A percentile compares a stretch with the other conserved stretches of the same genome.
Conservation (phyloP, 2,329 filamentous ascomycete genomes). For the Tothia fuscella region DNA sequence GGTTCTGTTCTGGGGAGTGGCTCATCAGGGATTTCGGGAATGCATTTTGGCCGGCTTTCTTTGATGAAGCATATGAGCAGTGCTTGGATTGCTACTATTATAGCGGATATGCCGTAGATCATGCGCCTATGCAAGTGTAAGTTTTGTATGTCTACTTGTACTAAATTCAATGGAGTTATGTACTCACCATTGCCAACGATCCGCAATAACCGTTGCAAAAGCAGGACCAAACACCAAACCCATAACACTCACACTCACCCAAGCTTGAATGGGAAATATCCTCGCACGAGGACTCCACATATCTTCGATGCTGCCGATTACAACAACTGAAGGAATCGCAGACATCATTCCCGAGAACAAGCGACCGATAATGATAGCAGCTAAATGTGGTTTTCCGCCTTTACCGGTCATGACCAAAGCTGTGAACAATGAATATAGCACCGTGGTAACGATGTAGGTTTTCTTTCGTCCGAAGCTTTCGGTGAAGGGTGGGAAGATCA, state of each 20-base stretch:
- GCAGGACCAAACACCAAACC: too few relatives aligned
- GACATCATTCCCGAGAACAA: not conserved
- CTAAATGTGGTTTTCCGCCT: not conserved
- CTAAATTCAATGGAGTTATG: too few relatives aligned
- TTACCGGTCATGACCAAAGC: not conserved
- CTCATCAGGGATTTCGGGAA: not conserved
- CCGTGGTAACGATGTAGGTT: not conserved
- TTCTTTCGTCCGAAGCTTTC: not conserved
- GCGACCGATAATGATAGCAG: not conserved
- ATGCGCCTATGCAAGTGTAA: too few relatives aligned
- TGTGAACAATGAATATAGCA: not conserved
- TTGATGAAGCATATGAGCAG: too few relatives aligned
- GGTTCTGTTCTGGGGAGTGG: not conserved
- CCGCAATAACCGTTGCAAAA: too few relatives aligned
- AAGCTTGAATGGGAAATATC: not conserved
- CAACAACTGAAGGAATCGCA: not conserved
- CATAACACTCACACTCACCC: not conserved
- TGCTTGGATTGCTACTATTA: too few relatives aligned
- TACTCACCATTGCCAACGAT: too few relatives aligned
- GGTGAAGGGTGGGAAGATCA: not conserved
- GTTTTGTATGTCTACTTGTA: too few relatives aligned
- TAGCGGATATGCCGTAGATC: too few relatives aligned
- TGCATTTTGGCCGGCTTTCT: not conserved
- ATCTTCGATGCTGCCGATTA: constrained; percentile 3
- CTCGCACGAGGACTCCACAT: not conserved